These are phyloP conservation scores for Hamigera avellanea DNA, from an alignment of 495 filamentous ascomycete species.

Conservation along the genomic window DNA sequence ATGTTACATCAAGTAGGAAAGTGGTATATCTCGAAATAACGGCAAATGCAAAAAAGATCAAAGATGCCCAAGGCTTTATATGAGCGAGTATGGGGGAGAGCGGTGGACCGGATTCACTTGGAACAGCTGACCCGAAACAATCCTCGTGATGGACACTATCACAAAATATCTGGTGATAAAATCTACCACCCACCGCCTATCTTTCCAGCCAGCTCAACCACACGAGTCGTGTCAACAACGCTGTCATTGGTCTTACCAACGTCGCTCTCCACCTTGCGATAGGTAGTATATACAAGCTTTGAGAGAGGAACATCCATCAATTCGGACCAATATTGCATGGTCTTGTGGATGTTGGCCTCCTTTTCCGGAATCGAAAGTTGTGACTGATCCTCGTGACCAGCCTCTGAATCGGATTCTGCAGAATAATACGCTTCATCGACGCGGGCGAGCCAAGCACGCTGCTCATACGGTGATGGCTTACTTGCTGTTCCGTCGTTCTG, in stretches of 20 bases:
- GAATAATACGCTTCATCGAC: conserved; percentile 96
- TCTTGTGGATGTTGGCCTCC: conserved; percentile 33
- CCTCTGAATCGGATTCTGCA: conserved; percentile 46
- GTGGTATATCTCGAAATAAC: too few relatives aligned
- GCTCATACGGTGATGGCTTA: conserved; percentile 56
- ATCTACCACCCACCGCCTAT: conserved; percentile 90
- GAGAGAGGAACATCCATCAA: conserved; percentile 58
- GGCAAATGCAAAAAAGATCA: too few relatives aligned
- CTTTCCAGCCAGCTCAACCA: conserved; percentile 82
- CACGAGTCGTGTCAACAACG: conserved; percentile 56
- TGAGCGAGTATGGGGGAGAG: too few relatives aligned
- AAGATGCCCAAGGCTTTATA: too few relatives aligned
- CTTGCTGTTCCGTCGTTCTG: conserved; percentile 15
- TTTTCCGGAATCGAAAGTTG: conserved; percentile 16
- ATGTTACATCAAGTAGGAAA: too few relatives aligned
- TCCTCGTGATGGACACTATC: too few relatives aligned
- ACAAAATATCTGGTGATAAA: too few relatives aligned
- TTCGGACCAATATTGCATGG: conserved; percentile 60
- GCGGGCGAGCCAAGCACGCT: conserved; percentile 73
- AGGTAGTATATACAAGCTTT: conserved; percentile 72
- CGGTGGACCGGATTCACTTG: too few relatives aligned
- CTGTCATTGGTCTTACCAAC: conserved; percentile 62
- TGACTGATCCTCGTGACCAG: conserved; percentile 7
- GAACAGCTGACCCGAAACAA: too few relatives aligned
- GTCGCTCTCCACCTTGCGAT: conserved; percentile 86